Evolutionary conservation across 1,284 basidiomycete genomes (phyloP).

Genomic region (Boletus semigastroideus): DNA sequence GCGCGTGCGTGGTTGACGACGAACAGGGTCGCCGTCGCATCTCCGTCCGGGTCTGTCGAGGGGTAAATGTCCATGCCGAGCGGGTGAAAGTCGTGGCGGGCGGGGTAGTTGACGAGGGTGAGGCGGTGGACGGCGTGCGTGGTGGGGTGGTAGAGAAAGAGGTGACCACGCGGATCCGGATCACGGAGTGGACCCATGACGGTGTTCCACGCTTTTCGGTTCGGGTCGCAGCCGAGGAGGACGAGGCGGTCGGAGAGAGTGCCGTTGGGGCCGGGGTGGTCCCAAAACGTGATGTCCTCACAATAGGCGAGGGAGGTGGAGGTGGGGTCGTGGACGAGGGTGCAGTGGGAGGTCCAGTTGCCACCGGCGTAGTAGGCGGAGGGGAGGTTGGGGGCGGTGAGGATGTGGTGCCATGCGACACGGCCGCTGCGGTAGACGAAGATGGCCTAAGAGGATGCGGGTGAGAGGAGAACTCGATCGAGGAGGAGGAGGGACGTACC

Average conservation of each 20-base stretch:
- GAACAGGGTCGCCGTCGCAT: slow-evolving; percentile 61
- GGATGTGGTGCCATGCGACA: slow-evolving; percentile 39
- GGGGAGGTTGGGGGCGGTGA: slow-evolving; percentile 45
- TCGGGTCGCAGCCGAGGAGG: slow-evolving; percentile 54
- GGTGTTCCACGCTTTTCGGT: slow-evolving; percentile 59
- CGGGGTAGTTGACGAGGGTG: slow-evolving; percentile 43
- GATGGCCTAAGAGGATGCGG: slow-evolving; percentile 11
- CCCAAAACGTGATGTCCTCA: slow-evolving; percentile 66
- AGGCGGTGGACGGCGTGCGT: slow-evolving; percentile 25
- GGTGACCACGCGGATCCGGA: slow-evolving; percentile 47
- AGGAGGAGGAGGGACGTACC: slow-evolving; percentile 13
- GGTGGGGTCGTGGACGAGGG: slow-evolving; percentile 37
- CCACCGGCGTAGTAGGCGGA: slow-evolving; percentile 49
- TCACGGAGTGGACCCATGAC: slow-evolving; percentile 62
- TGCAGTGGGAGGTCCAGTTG: slow-evolving; percentile 45
- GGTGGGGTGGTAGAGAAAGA: slow-evolving; percentile 43
- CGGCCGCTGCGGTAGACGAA: slow-evolving; percentile 42
- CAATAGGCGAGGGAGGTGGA: slow-evolving; percentile 48
- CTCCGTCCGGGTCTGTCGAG: slow-evolving; percentile 43
- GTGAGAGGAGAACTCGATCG: not conserved
- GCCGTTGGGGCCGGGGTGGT: slow-evolving; percentile 39
- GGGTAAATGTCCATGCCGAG: slow-evolving; percentile 54
- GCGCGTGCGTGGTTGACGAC: slow-evolving; percentile 63
- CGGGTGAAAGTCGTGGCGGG: slow-evolving; percentile 54
- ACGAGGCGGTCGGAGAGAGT: slow-evolving; percentile 41